Evolutionary conservation across 495 filamentous ascomycete genomes (phyloP).

Genomic region (Podospora tetraspora): DNA sequence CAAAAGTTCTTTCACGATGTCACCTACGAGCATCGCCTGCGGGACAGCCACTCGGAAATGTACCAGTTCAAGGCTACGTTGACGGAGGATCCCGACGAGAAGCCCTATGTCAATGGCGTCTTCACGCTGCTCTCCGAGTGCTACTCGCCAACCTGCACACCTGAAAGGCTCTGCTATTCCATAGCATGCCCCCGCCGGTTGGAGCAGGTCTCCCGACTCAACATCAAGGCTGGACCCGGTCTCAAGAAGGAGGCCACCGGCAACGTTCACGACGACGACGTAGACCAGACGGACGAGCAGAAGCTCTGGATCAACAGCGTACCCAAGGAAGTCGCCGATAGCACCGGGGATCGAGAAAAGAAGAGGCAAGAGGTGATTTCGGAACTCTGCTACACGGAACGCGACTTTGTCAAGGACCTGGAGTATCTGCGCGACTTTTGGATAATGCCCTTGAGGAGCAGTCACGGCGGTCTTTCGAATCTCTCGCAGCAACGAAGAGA

Average conservation of each 20-base stretch:
- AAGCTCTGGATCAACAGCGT: constrained; percentile 99
- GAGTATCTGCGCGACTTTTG: constrained; percentile 98
- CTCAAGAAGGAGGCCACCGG: constrained; percentile 76
- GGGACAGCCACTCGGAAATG: constrained; percentile 84
- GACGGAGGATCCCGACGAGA: constrained; percentile 72
- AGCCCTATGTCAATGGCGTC: constrained; percentile 82
- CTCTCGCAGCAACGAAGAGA: constrained; percentile 86
- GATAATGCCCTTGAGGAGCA: constrained; percentile 83
- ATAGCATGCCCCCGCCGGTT: constrained; percentile 93
- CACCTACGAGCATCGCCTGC: constrained; percentile 91
- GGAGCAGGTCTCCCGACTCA: constrained; percentile 90
- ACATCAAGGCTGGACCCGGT: constrained; percentile 84
- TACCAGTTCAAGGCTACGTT: constrained; percentile 96
- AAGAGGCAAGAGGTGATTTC: constrained; percentile 98
- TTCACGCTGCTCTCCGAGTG: constrained; percentile 96
- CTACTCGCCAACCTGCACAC: constrained; percentile 95
- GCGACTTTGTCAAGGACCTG: constrained; percentile 98
- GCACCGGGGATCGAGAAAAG: constrained; percentile 83
- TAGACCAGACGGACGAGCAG: constrained; percentile 86
- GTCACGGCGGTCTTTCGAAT: constrained; percentile 61
- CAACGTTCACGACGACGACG: constrained; percentile 71
- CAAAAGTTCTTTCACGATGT: constrained; percentile 99
- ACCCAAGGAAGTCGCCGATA: constrained; percentile 87
- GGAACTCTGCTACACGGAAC: constrained; percentile 97
- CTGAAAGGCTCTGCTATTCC: constrained; percentile 93